Percentiles rank a stretch among this genome's conserved stretches.
phyloP scores from a whole-genome alignment of 2,329 filamentous ascomycete genomes.

The Sporothrix euskadiensis region DNA sequence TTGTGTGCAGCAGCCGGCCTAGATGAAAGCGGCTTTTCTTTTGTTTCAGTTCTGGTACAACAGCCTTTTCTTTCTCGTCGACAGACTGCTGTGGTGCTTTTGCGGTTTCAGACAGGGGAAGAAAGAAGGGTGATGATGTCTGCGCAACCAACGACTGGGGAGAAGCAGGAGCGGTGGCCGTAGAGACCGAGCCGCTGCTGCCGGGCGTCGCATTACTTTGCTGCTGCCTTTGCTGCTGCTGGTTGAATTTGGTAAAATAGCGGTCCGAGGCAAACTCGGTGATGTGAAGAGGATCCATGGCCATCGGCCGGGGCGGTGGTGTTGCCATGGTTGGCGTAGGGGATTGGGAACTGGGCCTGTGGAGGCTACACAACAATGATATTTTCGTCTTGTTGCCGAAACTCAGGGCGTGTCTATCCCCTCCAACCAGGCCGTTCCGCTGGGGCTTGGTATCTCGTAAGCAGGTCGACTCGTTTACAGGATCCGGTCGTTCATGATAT shows the following conservation, averaged over 20 bases:
- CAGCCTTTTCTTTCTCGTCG: constrained; percentile 35
- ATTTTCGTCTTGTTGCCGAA: neutral
- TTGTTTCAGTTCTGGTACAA: constrained; percentile 42
- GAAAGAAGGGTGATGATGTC: constrained; percentile 49
- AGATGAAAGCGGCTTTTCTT: constrained; percentile 41
- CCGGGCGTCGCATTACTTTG: constrained; percentile 33
- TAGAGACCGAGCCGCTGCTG: constrained; percentile 25
- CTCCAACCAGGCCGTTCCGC: constrained; percentile 22
- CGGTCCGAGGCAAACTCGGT: constrained; percentile 67
- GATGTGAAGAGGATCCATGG: constrained; percentile 63
- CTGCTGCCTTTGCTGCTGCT: constrained; percentile 51
- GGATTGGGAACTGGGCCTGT: neutral
- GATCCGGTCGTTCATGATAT: constrained; percentile 25
- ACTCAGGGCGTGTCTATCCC: neutral
- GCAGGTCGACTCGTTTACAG: neutral
- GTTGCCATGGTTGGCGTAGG: constrained; percentile 31
- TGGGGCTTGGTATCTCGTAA: constrained; percentile 9
- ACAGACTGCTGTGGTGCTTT: constrained; percentile 36
- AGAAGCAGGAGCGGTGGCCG: constrained; percentile 35
- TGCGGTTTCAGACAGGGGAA: constrained; percentile 50
- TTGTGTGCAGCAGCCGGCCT: constrained; percentile 30
- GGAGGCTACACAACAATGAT: neutral
- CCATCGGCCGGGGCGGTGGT: constrained; percentile 37
- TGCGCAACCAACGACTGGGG: constrained; percentile 31
- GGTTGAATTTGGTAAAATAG: constrained; percentile 63